Percentiles rank a stretch among this genome's conserved stretches.
Conservation (phyloP, 176 grass and related monocot species). For the Oryza coarctata region DNA sequence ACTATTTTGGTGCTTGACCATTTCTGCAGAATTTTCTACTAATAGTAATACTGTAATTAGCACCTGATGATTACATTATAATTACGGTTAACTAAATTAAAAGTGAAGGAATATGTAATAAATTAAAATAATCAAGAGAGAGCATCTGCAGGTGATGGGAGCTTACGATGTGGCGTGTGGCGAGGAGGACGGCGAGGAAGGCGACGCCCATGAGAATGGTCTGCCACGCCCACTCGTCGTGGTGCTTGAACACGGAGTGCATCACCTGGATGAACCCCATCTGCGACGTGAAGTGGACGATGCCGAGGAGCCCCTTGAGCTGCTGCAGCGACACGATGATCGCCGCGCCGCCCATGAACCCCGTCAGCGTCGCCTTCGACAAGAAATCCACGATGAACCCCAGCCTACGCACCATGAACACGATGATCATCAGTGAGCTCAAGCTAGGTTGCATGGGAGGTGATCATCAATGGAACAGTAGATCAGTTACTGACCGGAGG, state of each 20-base stretch:
- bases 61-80: no score
- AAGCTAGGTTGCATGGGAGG: no score
- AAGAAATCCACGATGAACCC: conserved; percentile 94
- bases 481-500: conserved; percentile 37
- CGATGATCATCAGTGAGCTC: no score
- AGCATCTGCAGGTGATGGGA: not conserved
- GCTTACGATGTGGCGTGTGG: conserved; percentile 88
- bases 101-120: not conserved
- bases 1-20: no score
- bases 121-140: not conserved
- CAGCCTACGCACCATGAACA: conserved; percentile 28
- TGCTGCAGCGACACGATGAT: conserved; percentile 96
- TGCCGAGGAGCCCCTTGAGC: conserved; percentile 87
- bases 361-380: conserved; percentile 83
- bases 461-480: not conserved
- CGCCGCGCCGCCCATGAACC: conserved; percentile 97
- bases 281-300: conserved; percentile 84
- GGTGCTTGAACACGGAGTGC: conserved; percentile 64
- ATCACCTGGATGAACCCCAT: conserved; percentile 92
- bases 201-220: conserved; percentile 76
- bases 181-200: conserved; percentile 85
- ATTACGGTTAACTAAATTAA: not conserved
- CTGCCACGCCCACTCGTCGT: conserved; percentile 91
- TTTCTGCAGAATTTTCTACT: no score
- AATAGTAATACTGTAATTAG: no score